Evolutionary conservation across 129 eudicot genomes (phyloP), one percentile per base, ranked within the genome.

Genomic region (Apium graveolens): DNA sequence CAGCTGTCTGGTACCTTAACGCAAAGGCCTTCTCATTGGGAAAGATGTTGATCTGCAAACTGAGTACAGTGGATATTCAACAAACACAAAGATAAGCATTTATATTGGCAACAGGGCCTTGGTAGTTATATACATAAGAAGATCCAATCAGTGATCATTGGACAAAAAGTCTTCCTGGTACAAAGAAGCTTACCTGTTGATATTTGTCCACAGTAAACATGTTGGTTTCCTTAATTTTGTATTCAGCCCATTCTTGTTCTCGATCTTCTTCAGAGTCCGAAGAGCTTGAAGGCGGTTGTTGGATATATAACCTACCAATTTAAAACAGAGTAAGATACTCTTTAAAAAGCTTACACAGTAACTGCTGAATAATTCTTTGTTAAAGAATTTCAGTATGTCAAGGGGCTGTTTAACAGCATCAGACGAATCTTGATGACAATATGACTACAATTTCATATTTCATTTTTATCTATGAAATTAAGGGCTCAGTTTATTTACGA

Each of bases 121-220:
- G 11, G 21, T 27, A n/a, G n/a, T n/a, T n/a, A 70, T 70, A 32
- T 37, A 14, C 20, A 66, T 70, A 20, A 7, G n/a, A 70, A 37
- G 43, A 31, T 16, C 11, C 26, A 65, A 32, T 1, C 20, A 31
- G 14, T 12, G 39, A 16, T 53, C 3, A 79, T 4, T 42, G 10
- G 34, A 5, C 37, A 84, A 35, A 63, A 55, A 24, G 63, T 65
- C 44, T 44, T 73, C 45, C 70, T 49, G 35, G 46, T 18, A 63
- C 24, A 45, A 32, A 71, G 14, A 65, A 83, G 81, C 85, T 87
- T 84, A 94, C 98, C 98, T 94, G 97, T 78, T 94, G 98, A 83
- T 94, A 94, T 81, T 94, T 94, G 78, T 94, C 98, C 77, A 90
- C 97, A 26, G 98, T 94, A 80, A 94, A 94, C 96, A 94, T 91